Conservation (phyloP, 208 protist genomes). For the Leishmania mexicana region DNA sequence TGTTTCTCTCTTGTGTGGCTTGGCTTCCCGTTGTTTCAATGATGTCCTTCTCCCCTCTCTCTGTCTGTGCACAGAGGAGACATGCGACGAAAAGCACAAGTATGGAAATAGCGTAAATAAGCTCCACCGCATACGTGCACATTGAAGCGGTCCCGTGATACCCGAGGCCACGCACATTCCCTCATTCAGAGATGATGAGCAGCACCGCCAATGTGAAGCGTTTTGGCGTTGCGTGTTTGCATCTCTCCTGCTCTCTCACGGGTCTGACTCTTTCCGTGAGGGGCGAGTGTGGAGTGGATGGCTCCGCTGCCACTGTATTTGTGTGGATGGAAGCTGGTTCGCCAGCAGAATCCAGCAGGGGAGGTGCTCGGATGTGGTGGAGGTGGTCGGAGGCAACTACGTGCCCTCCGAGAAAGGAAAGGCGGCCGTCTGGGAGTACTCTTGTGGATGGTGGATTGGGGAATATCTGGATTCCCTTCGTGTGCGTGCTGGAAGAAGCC, state of each 20-base stretch:
- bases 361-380: neutral
- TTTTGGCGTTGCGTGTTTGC: neutral
- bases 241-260: neutral
- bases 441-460: neutral
- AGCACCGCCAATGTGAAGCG: neutral
- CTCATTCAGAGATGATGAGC: neutral
- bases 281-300: neutral
- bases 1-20: slow-evolving; percentile 5
- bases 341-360: neutral
- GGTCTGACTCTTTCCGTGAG: neutral
- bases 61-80: neutral
- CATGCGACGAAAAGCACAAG: neutral
- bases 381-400: neutral
- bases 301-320: neutral
- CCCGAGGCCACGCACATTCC: too few relatives aligned
- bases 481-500: neutral
- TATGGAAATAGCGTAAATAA: neutral
- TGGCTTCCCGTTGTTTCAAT: slow-evolving; percentile 10
- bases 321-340: neutral
- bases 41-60: slow-evolving; percentile 8
- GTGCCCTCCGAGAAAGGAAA: neutral
- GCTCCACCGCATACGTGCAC: neutral
- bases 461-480: neutral
- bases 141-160: neutral
- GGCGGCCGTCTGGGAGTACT: neutral